Evolutionary conservation across 495 filamentous ascomycete species (phyloP), one percentile per base, ranked within the genome.

Genomic region (Xylaria curta): DNA sequence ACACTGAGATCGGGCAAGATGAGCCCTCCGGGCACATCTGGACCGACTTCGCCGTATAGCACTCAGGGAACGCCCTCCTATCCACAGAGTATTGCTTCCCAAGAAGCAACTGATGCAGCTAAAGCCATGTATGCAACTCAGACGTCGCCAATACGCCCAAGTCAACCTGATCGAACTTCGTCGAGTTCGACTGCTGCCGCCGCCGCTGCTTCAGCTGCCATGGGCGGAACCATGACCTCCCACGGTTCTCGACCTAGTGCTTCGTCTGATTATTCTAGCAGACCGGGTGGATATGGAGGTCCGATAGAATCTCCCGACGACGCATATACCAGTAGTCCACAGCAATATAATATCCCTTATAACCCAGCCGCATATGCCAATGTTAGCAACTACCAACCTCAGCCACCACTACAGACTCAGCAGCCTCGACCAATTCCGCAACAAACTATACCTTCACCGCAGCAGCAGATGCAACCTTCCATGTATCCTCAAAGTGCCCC

Each of bases 351-450:
- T 59, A 60, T 74, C 33, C 85, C 87, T n/a, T 94, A 95, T 78
- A 90, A 94, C 78, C 92, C 92, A 47, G 85, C 88, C 40, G 89
- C 88, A 63, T 95, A 94, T 79, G 90, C 88, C 68, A 84, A 88
- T 64, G 89, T 93, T 51, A 83, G 81, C 70, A 83, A 79, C 53
- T 83, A 84, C 63, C 81, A 86, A 17, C 75, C 81, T 1, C 84
- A 86, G 66, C 82, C 78, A 21, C 77, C 81, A 54, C 74, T 79
- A 8, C 80, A 75, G 51, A 76, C 77, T 44, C 80, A 75, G 66
- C 78, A 76, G 71, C 72, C 75, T 66, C 82, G 76, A 36, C 75
- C 72, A 53, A 73, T 64, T 63, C 12, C 44, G 17, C 83, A 75
- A 66, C 76, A 80, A 62, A 31, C 81, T 59, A 71, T 81, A 47